Base-by-base conservation (phyloP, 257 asterid species). In the Eustoma russellianum region DNA sequence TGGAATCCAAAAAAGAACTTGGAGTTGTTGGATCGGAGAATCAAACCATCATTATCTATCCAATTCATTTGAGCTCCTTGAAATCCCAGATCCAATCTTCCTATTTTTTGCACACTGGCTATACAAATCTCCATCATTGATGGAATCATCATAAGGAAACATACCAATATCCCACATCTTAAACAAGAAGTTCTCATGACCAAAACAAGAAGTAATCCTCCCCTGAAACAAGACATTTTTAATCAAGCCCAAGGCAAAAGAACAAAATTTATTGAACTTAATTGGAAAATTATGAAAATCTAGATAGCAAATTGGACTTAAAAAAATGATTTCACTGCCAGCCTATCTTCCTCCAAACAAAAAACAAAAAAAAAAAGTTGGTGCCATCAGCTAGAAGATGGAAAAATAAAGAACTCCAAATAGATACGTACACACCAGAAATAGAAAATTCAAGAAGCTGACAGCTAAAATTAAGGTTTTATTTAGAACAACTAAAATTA, bases 1-100 rank as follows among this genome's bases (percentile, higher is more conserved):
- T 66, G 54, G 70, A 90, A 80, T 5, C 98, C 98, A 41, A 86
- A 90, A 7, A 69, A 90, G 38, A 91, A 91, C 46, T 74, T 54
- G 14, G 95, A 78, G 67, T 61, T 71, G 61, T 91, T 84, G 66
- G 98, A 91, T 8, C 87, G 7, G 6, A 91, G 71, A 64, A 87
- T 66, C 66, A 83, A 5, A 12, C 98, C 98, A 65, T 77, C 60
- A 35, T 84, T 80, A 70, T 87, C 98, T 67, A 87, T 72, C 77
- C 75, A 91, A 53, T 48, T 60, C 96, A 87, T 87, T 60, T 58
- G 85, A 56, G 95, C 67, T 34, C 83, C 95, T 48, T 61, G 70
- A 73, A 91, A 91, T 14, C 95, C 96, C 6, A 65, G 78, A 30
- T 62, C 56, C 75, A 91, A 18, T 17, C 60, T 72, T 50, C 95